Evolutionary conservation across 2,329 filamentous ascomycete genomes (phyloP).

Genomic region (Arthrobotrys musiformis): DNA sequence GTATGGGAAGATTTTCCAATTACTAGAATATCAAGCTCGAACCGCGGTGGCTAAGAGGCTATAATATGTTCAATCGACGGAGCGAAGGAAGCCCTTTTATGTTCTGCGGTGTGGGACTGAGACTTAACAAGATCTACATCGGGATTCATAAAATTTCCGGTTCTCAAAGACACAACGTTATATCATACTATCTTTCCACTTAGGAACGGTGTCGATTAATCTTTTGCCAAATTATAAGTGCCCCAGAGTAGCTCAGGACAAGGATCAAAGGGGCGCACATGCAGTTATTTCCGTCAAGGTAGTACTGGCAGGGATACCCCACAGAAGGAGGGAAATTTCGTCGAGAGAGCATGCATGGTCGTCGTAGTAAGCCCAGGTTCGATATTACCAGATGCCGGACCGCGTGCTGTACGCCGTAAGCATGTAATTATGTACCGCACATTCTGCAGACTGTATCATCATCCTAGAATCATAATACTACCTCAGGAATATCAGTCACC

Average conservation of each 20-base stretch:
- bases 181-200: conserved; percentile 2
- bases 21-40: neutral
- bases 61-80: neutral
- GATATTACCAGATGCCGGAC: neutral
- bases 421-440: neutral
- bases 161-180: conserved; percentile 33
- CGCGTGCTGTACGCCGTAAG: neutral
- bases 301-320: conserved; percentile 13
- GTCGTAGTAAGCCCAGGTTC: neutral
- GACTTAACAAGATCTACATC: conserved; percentile 10
- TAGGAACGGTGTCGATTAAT: conserved; percentile 28
- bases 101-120: neutral
- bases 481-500: conserved; percentile 22
- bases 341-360: neutral
- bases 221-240: conserved; percentile 45
- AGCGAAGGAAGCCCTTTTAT: conserved; percentile 41
- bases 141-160: conserved; percentile 19
- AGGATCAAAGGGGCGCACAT: conserved; percentile 12
- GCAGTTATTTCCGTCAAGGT: conserved; percentile 17
- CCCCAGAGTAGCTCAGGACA: conserved; percentile 1
- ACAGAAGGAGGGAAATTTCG: conserved; percentile 2
- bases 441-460: neutral
- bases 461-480: conserved; percentile 22
- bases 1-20: neutral
- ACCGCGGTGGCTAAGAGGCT: neutral